These are phyloP conservation scores for Limnanthes douglasii DNA, from an alignment of 345 rosid genomes.

Conservation along the genomic window DNA sequence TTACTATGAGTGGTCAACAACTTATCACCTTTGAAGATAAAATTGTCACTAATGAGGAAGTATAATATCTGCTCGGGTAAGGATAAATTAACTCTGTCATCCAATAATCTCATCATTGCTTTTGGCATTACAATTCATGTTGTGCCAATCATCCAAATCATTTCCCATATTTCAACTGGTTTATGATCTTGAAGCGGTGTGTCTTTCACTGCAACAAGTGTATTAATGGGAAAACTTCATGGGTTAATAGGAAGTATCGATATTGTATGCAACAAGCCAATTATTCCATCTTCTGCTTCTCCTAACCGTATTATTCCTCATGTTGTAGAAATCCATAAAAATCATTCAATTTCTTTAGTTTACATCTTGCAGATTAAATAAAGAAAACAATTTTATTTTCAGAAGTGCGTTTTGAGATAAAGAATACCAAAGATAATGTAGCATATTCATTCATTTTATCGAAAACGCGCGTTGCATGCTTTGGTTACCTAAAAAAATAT, in stretches of 20 bases:
- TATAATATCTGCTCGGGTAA: conserved; percentile 87
- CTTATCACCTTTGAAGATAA: conserved; percentile 96
- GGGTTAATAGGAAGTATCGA: conserved; percentile 95
- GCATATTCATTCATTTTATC: neutral
- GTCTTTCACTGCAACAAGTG: conserved; percentile 90
- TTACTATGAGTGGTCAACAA: conserved; percentile 91
- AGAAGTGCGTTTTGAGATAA: neutral
- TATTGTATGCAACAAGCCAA: conserved; percentile 77
- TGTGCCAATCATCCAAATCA: conserved; percentile 88
- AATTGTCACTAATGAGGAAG: conserved; percentile 92
- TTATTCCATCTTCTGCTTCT: conserved; percentile 90
- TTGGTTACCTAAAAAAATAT: conserved; percentile 76
- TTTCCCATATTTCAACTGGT: conserved; percentile 99
- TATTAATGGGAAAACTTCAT: conserved; percentile 95
- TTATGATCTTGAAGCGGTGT: conserved; percentile 92
- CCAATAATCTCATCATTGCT: conserved; percentile 91
- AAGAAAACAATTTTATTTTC: too few species aligned
- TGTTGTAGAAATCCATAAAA: conserved; percentile 11
- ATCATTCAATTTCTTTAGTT: neutral
- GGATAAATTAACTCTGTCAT: conserved; percentile 92
- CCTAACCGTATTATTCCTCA: conserved; percentile 99
- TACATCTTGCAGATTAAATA: too few species aligned
- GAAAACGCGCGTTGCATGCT: conserved; percentile 85
- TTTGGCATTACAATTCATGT: conserved; percentile 94
- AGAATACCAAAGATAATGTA: conserved; percentile 2